Base-by-base conservation (phyloP, 306 rosid genomes). In the Vigna trinervia region DNA sequence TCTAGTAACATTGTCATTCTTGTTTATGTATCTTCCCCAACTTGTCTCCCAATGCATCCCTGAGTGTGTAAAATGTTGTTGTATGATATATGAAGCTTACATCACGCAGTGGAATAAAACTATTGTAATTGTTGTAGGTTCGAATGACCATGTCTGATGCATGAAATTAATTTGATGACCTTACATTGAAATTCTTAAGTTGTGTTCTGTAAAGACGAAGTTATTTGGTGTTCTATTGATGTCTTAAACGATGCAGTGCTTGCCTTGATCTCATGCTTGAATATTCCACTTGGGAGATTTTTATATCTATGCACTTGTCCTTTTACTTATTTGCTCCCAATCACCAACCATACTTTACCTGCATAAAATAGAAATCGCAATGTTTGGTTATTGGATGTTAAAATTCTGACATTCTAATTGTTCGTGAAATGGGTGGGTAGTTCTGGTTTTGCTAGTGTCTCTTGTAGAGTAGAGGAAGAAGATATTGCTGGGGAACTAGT, bases 361-460 rank as follows among this genome's bases (percentile, higher is more conserved):
- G 53, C 20, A 4, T 5, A 12, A 39, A 57, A 69, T 68, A n/a
- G 47, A 23, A 2, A 20, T 58, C 34, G 34, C 14, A 65, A 52
- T 38, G 23, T 60, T 60, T 43, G 15, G 43, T n/a, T 48, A 22
- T 60, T 78, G 39, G 23, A 15, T 60, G 20, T 59, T 14, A 34
- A 48, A 32, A 14, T 58, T 69, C 38, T 47, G 26, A 8, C 34
- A n/a, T 68, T 78, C 69, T 69, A 59, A 59, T 22, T 30, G 34
- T 30, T 30, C 74, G 47, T 47, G 53, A 66, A 67, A 47, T 66
- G 12, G 13, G 34, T 66, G 64, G 36, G 15, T 14, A 19, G 8
- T 46, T 23, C 51, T 71, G 72, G 58, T 51, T 71, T 38, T 72
- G 34, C 48, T 54, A 17, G 59, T 50, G 38, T 77, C 32, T 64